phyloP scores from a whole-genome alignment of 1,284 basidiomycete species.

The Apiotrichum brassicae region DNA sequence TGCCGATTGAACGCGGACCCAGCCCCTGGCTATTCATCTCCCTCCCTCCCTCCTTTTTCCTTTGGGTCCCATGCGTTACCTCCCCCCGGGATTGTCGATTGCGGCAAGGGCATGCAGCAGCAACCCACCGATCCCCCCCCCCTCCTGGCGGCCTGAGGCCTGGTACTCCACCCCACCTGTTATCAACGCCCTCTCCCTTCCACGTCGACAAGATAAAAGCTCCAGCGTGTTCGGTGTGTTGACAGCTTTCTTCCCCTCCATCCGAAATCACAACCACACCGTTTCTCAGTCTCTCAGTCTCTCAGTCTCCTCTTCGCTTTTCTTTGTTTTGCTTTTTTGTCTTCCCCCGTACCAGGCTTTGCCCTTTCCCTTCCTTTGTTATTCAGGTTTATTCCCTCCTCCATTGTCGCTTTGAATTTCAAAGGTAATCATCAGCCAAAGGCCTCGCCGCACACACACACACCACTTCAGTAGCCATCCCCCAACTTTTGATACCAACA shows the following conservation, averaged over 20 bases:
- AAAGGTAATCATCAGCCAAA: neutral
- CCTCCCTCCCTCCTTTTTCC: no score
- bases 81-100: no score
- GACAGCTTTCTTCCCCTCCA: neutral
- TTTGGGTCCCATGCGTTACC: no score
- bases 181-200: neutral
- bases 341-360: neutral
- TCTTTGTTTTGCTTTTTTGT: neutral
- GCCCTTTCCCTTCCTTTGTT: neutral
- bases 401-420: neutral
- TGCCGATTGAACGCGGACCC: no score
- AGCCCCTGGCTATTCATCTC: no score
- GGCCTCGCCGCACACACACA: neutral
- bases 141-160: neutral
- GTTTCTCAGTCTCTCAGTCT: neutral
- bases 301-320: no score
- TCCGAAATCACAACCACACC: no score
- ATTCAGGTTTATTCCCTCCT: neutral
- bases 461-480: neutral
- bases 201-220: slow-evolving; percentile 1
- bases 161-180: neutral
- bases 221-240: neutral
- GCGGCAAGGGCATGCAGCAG: no score
- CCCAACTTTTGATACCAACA: no score
- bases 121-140: no score